Evolutionary conservation across 2,329 filamentous ascomycete genomes (phyloP).

Genomic region (Paraphoma chrysanthemicola): DNA sequence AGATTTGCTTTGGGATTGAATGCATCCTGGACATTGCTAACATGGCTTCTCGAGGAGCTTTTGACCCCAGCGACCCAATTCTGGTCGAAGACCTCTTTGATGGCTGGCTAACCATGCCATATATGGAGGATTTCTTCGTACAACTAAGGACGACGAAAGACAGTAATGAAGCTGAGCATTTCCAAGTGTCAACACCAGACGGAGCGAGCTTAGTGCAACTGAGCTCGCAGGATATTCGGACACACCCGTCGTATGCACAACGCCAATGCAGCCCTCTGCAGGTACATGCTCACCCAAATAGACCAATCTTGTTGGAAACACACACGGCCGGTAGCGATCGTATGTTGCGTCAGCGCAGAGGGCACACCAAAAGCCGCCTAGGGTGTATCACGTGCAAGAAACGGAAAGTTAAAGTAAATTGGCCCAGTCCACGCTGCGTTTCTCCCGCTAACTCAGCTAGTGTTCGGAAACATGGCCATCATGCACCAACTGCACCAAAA

Average conservation of each 20-base stretch:
- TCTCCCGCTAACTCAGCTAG: slow-evolving; percentile 15
- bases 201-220: too few species aligned
- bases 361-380: slow-evolving; percentile 72
- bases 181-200: too few species aligned
- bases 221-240: too few species aligned
- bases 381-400: slow-evolving; percentile 72
- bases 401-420: slow-evolving; percentile 71
- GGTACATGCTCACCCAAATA: neutral
- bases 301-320: neutral
- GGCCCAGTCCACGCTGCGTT: neutral
- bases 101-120: slow-evolving; percentile 21
- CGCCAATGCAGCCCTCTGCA: too few species aligned
- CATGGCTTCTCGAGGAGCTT: neutral
- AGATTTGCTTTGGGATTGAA: neutral
- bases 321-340: neutral
- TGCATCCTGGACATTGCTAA: neutral
- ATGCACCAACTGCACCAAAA: slow-evolving; percentile 47
- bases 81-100: slow-evolving; percentile 23
- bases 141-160: neutral
- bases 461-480: slow-evolving; percentile 49
- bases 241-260: too few species aligned
- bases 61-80: neutral
- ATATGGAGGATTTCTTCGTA: slow-evolving; percentile 9
- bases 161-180: neutral
- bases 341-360: slow-evolving; percentile 22